phyloP scores from a whole-genome alignment of 768 basidiomycete genomes.

The Leccinum olivaceopallidum region DNA sequence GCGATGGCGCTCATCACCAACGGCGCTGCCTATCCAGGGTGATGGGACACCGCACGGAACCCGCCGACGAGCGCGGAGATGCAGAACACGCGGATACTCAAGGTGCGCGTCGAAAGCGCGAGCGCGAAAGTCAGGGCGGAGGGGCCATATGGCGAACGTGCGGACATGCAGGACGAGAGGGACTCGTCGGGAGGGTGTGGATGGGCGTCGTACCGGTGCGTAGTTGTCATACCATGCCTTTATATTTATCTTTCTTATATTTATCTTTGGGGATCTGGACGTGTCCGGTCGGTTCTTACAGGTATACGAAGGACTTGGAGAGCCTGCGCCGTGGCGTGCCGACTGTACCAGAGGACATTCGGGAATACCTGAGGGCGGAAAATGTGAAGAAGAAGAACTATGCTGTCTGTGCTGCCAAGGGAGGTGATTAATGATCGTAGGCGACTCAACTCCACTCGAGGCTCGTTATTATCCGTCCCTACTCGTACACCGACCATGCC shows the following conservation, averaged over 20 bases:
- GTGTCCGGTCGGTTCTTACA: neutral
- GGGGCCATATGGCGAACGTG: slow-evolving; percentile 22
- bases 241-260: neutral
- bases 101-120: slow-evolving; percentile 22
- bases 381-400: slow-evolving; percentile 27
- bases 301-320: slow-evolving; percentile 27
- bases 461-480: too few species aligned
- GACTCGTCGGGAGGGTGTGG: slow-evolving; percentile 20
- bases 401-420: slow-evolving; percentile 21
- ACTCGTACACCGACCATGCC: too few species aligned
- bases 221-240: neutral
- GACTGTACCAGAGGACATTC: slow-evolving; percentile 19
- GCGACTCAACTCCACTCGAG: too few species aligned
- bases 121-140: slow-evolving; percentile 27
- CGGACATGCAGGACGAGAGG: slow-evolving; percentile 16
- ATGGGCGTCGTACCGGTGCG: slow-evolving; percentile 28
- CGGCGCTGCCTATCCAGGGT: slow-evolving; percentile 18
- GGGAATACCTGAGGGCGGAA: slow-evolving; percentile 23
- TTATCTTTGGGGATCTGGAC: neutral
- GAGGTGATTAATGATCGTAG: slow-evolving; percentile 35
- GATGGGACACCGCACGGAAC: slow-evolving; percentile 24
- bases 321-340: slow-evolving; percentile 21
- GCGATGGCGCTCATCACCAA: slow-evolving; percentile 25
- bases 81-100: slow-evolving; percentile 26
- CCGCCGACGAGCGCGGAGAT: slow-evolving; percentile 24